Conservation (phyloP, 2,329 filamentous ascomycete genomes). For the Sphaerulina populicola region DNA sequence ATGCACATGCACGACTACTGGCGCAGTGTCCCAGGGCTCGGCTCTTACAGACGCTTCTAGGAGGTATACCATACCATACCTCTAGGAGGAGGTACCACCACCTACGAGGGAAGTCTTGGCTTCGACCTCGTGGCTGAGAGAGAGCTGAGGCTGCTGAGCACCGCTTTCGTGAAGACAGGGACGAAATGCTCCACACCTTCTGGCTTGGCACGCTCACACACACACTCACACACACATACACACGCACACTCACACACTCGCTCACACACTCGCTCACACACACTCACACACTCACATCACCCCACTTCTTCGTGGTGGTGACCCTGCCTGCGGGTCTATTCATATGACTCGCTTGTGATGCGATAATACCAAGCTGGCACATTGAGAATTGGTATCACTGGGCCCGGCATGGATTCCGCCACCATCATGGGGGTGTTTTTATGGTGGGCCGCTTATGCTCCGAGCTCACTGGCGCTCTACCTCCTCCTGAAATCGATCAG, state of each 20-base stretch:
- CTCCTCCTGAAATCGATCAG: not conserved
- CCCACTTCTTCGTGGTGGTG: not conserved
- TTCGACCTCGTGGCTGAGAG: not conserved
- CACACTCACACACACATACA: not conserved
- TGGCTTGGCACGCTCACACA: not conserved
- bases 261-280: not conserved
- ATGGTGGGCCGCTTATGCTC: not conserved
- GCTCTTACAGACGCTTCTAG: not conserved
- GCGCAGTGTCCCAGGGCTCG: not conserved
- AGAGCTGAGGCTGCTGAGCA: too few relatives aligned
- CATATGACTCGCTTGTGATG: slow-evolving; percentile 3
- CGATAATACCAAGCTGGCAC: slow-evolving; percentile 1
- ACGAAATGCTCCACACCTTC: not conserved
- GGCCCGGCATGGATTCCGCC: slow-evolving; percentile 1
- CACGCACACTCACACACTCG: not conserved
- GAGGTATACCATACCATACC: too few relatives aligned
- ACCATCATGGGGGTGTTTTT: not conserved
- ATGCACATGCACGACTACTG: not conserved
- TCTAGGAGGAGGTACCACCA: too few relatives aligned
- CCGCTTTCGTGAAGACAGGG: not conserved
- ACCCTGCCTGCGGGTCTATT: not conserved
- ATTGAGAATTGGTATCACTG: not conserved
- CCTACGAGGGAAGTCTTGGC: not conserved
- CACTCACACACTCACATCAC: not conserved
- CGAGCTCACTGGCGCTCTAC: not conserved